Evolutionary conservation across 1,284 basidiomycete genomes (phyloP).

Genomic region (Rhodotorula sp.): DNA sequence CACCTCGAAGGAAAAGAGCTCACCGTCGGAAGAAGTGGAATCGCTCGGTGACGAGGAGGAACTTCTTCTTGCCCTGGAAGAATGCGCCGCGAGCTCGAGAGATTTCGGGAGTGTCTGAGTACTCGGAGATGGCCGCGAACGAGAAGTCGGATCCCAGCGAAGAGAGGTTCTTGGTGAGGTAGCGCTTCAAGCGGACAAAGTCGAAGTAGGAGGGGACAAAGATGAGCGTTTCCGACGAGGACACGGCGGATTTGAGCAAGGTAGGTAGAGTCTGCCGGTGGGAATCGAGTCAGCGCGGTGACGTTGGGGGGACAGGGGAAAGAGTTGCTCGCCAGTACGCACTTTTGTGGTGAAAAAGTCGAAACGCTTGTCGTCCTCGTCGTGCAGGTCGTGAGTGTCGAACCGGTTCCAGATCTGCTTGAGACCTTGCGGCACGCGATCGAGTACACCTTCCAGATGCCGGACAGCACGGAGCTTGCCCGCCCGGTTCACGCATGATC

Average conservation of each 20-base stretch:
- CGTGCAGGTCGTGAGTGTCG: conserved; percentile 66
- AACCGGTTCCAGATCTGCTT: conserved; percentile 76
- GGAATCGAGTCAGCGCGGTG: too few relatives aligned
- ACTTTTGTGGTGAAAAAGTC: conserved; percentile 82
- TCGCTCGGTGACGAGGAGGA: conserved; percentile 88
- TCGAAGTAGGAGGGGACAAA: conserved; percentile 96
- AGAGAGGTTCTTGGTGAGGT: conserved; percentile 65
- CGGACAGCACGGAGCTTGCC: conserved; percentile 62
- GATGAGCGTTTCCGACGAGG: conserved; percentile 79
- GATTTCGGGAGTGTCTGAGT: conserved; percentile 89
- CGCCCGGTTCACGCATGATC: conserved; percentile 71
- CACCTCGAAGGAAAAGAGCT: conserved; percentile 14
- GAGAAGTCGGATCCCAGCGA: conserved; percentile 56
- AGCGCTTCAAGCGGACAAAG: conserved; percentile 85
- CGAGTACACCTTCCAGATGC: conserved; percentile 55
- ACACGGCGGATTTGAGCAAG: conserved; percentile 84
- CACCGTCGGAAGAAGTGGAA: conserved; percentile 95
- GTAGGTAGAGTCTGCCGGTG: conserved; percentile 67
- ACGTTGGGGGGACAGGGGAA: background rate
- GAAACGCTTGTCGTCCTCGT: conserved; percentile 84
- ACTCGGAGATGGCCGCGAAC: conserved; percentile 88
- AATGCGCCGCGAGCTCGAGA: conserved; percentile 88
- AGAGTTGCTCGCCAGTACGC: conserved; percentile 29
- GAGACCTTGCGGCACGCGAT: conserved; percentile 69
- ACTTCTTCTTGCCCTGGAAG: conserved; percentile 80